Percentiles rank a stretch among this genome's conserved stretches.
phyloP scores from a whole-genome alignment of 2,329 filamentous ascomycete genomes.

The Pyrenophora teres region DNA sequence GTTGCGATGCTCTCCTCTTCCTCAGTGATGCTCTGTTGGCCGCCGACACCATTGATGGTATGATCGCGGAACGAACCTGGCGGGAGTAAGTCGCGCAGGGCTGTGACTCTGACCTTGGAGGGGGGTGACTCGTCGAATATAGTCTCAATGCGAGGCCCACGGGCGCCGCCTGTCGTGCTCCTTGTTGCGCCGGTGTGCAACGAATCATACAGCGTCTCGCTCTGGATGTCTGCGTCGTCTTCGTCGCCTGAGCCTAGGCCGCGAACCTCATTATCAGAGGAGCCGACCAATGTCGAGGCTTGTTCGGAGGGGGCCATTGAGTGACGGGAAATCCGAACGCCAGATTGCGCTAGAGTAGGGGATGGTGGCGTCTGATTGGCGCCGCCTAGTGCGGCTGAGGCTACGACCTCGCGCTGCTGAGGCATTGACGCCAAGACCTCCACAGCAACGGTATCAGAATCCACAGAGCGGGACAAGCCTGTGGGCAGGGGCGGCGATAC shows the following conservation, averaged over 20 bases:
- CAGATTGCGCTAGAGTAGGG: slow-evolving; percentile 42
- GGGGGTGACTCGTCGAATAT: slow-evolving; percentile 79
- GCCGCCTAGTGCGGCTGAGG: slow-evolving; percentile 29
- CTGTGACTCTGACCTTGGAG: slow-evolving; percentile 50
- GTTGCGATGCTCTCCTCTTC: slow-evolving; percentile 57
- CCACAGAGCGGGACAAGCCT: slow-evolving; percentile 25
- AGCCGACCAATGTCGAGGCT: slow-evolving; percentile 69
- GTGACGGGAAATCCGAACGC: slow-evolving; percentile 54
- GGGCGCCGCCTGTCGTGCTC: slow-evolving; percentile 64
- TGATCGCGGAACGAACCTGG: slow-evolving; percentile 52
- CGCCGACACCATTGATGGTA: slow-evolving; percentile 37
- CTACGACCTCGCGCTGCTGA: slow-evolving; percentile 39
- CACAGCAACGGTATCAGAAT: slow-evolving; percentile 24
- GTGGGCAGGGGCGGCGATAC: slow-evolving; percentile 35
- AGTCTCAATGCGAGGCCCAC: slow-evolving; percentile 73
- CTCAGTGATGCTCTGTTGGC: slow-evolving; percentile 54
- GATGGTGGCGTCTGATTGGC: slow-evolving; percentile 44
- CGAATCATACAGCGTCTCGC: slow-evolving; percentile 78
- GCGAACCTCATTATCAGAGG: slow-evolving; percentile 67
- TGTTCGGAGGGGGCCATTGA: slow-evolving; percentile 64
- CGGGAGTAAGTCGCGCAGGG: slow-evolving; percentile 56
- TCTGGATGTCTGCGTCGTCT: slow-evolving; percentile 77
- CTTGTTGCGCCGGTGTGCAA: slow-evolving; percentile 72
- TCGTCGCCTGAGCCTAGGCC: slow-evolving; percentile 72
- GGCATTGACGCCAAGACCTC: slow-evolving; percentile 37